Evolutionary conservation across 306 rosid genomes (phyloP), one percentile per base, ranked within the genome.

Genomic region (Urtica urens): DNA sequence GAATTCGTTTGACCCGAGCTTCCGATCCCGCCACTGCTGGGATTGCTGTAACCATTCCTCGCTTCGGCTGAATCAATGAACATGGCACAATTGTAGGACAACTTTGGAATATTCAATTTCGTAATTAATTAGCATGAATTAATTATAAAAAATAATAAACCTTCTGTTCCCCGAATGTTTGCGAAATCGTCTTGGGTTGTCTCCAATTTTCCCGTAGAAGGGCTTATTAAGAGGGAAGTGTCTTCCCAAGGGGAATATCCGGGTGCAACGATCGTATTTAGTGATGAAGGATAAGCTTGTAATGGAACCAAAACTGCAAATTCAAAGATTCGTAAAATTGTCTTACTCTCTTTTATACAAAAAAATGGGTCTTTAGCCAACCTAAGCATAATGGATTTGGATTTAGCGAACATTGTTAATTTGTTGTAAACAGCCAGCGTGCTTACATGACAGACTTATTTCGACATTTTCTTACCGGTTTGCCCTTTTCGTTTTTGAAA

Each of bases 11-110:
- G 69, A 56, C 59, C 50, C 23, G 79, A 61, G 70, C 68, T 75
- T 28, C 57, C 79, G 34, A 81, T 66, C 58, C 72, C 80, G n/a
- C n/a, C n/a, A n/a, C n/a, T n/a, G 51, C 77, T 72, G 39, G 68
- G 53, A 52, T 38, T 45, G 29, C 73, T 58, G 51, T 61, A 61
- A 58, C 57, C 68, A 50, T 68, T 61, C 66, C 64, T 62, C 51
- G 80, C 62, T 73, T 73, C 96, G 64, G 77, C 96, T 83, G 96
- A 71, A 87, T 79, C 79, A 75, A 77, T 72, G 60, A 71, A 2
- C 39, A 59, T 66, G 49, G 60, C 66, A 73, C 44, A 37, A 63
- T 56, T n/a, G n/a, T n/a, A n/a, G n/a, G n/a, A n/a, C n/a, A 87
- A 79, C 44, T 31, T 56, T 59, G 66, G 78, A 74, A 64, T 78